These are phyloP conservation scores for Exophiala sp. DNA, from an alignment of 2,329 filamentous ascomycete species.

Conservation along the genomic window DNA sequence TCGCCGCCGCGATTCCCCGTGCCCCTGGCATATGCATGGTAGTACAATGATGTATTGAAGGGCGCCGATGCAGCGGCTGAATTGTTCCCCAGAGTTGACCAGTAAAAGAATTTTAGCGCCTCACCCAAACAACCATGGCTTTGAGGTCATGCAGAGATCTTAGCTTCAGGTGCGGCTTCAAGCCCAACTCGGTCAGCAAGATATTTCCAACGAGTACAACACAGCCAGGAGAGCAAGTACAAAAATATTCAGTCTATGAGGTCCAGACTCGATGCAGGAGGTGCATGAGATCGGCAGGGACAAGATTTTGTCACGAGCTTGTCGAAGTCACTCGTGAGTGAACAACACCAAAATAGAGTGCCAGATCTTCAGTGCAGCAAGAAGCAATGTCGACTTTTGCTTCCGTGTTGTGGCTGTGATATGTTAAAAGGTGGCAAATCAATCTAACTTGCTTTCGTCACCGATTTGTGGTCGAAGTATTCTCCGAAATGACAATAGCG, in stretches of 20 bases:
- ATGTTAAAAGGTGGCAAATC: too few species aligned
- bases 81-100: slow-evolving; percentile 15
- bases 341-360: too few species aligned
- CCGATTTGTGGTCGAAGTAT: too few species aligned
- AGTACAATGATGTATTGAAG: neutral
- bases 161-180: slow-evolving; percentile 15
- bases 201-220: neutral
- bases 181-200: neutral
- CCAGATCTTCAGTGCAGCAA: neutral
- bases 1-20: neutral
- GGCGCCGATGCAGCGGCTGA: slow-evolving; percentile 8
- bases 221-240: neutral
- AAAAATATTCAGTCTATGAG: too few species aligned
- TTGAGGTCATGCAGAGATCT: slow-evolving; percentile 2
- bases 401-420: too few species aligned
- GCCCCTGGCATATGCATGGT: slow-evolving; percentile 1
- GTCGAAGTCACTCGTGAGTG: too few species aligned
- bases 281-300: too few species aligned
- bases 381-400: too few species aligned
- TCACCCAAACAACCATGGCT: neutral
- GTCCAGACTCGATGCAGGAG: too few species aligned
- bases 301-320: too few species aligned
- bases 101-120: neutral
- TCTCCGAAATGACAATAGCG: too few species aligned
- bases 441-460: too few species aligned